Evolutionary conservation across 495 filamentous ascomycete genomes (phyloP), one percentile per base, ranked within the genome.

Genomic region (Penicillium goetzii): DNA sequence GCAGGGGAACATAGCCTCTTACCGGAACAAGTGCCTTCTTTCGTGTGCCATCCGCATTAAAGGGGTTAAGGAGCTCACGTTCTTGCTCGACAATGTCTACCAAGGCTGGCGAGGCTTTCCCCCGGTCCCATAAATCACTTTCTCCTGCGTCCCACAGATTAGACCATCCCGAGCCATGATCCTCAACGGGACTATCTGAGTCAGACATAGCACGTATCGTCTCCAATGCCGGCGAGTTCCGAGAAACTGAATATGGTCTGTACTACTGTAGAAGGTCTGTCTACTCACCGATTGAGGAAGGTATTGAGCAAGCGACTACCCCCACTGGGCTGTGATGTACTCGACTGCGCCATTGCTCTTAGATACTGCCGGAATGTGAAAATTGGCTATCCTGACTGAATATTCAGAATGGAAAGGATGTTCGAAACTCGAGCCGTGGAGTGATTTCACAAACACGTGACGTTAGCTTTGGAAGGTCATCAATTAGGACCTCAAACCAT

Each of bases 1-100:
- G 36, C 28, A 19, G 10, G 7, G 14, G 30, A 12, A 7, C 32
- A 17, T 23, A 30, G 9, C 14, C 33, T 55, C 69, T 40, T 63
- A 78, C 79, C 0, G 79, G 79, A 28, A 82, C 72, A 25, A 82
- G 57, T 3, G 71, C 78, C 45, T 68, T 77, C 56, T 77, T 79
- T 50, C 73, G 57, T 40, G 49, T 52, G 14, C 70, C 68, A 23
- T 68, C 56, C 5, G 38, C 40, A 12, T 59, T 61, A 15, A 71
- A 25, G 0, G 72, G 69, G 15, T 45, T 36, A 6, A 74, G 50
- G 1, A 74, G 40, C 30, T 70, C 75, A 53, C 60, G 23, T 63
- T 61, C 47, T 49, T 71, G 59, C 54, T 79, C 79, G 10, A 82
- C n/a, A 21, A 78, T 56, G 60, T 82, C 77, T 30, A 80, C 65